A percentile compares a stretch with the other conserved stretches of the same genome.
These are phyloP conservation scores for Podospora comata DNA, from an alignment of 495 filamentous ascomycete genomes.

Conservation along the genomic window DNA sequence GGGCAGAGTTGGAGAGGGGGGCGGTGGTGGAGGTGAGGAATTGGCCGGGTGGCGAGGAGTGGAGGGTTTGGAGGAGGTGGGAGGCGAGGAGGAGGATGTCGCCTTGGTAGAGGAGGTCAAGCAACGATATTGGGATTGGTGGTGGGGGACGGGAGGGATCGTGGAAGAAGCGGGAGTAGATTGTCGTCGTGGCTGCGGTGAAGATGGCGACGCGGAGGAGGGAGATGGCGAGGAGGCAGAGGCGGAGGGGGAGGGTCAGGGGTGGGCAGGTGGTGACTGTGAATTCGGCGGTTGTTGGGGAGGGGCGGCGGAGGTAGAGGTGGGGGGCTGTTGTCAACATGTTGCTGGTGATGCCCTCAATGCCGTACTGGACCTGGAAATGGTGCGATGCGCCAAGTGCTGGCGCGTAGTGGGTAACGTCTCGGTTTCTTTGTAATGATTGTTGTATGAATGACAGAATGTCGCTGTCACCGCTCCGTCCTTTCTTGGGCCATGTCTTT, in stretches of 20 bases:
- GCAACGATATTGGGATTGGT: constrained; percentile 9
- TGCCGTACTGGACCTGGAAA: neutral
- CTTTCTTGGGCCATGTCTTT: neutral
- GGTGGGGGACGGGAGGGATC: neutral
- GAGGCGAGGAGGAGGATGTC: constrained; percentile 27
- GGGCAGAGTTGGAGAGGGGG: constrained; percentile 34
- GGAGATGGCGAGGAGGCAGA: constrained; percentile 50
- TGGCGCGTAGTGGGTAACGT: neutral
- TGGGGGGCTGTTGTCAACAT: constrained; percentile 53
- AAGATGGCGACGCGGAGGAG: constrained; percentile 43
- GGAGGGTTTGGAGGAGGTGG: constrained; percentile 36
- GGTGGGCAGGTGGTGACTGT: constrained; percentile 72
- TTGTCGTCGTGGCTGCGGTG: constrained; percentile 34
- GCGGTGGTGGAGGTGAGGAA: constrained; percentile 42
- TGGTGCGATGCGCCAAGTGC: neutral
- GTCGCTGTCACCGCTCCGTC: neutral
- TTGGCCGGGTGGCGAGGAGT: constrained; percentile 31
- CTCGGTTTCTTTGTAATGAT: neutral
- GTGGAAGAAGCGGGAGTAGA: constrained; percentile 31
- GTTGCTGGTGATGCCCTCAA: constrained; percentile 6
- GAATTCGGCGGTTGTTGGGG: constrained; percentile 81
- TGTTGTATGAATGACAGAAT: neutral
- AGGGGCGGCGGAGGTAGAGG: constrained; percentile 69
- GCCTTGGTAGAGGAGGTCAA: constrained; percentile 13
- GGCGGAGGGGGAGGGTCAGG: constrained; percentile 54